Evolutionary conservation across 1,139 yeast species (phyloP).

Genomic region (Geotrichum siamense): DNA sequence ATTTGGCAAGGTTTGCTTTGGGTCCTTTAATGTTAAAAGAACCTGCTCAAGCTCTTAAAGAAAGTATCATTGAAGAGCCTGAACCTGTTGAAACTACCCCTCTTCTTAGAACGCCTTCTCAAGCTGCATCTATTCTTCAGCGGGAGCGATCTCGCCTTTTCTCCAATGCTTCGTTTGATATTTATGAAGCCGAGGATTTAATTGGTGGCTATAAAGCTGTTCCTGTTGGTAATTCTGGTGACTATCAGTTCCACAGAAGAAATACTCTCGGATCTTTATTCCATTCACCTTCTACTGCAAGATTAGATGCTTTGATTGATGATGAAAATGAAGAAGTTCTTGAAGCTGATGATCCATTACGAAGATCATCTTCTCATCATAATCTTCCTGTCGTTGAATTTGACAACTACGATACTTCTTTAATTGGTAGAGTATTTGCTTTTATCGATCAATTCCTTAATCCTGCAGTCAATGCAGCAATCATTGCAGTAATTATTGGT

Average conservation of each 20-base stretch:
- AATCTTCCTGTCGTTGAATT: slow-evolving; percentile 2
- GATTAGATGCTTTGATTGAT: neutral
- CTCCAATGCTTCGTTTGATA: slow-evolving; percentile 13
- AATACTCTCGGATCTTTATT: neutral
- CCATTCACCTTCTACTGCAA: neutral
- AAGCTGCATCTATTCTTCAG: neutral
- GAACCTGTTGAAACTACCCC: slow-evolving; percentile 7
- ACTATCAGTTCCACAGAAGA: neutral
- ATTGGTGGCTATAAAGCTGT: slow-evolving; percentile 6
- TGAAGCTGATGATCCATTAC: neutral
- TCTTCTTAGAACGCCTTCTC: slow-evolving; percentile 1
- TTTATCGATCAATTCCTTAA: slow-evolving; percentile 19
- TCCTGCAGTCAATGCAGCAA: slow-evolving; percentile 23
- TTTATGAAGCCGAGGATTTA: slow-evolving; percentile 14
- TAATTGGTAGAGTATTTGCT: neutral
- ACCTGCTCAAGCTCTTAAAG: neutral
- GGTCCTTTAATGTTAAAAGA: slow-evolving; percentile 22
- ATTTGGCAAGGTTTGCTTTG: slow-evolving; percentile 21
- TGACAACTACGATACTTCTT: neutral
- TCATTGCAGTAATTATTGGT: slow-evolving; percentile 22
- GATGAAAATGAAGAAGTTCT: neutral
- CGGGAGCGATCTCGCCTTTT: slow-evolving; percentile 10
- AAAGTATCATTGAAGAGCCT: neutral
- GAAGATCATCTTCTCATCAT: neutral
- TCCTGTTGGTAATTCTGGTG: neutral